Base-by-base conservation (phyloP, 352 stramenopile species). In the Pythium volutum region DNA sequence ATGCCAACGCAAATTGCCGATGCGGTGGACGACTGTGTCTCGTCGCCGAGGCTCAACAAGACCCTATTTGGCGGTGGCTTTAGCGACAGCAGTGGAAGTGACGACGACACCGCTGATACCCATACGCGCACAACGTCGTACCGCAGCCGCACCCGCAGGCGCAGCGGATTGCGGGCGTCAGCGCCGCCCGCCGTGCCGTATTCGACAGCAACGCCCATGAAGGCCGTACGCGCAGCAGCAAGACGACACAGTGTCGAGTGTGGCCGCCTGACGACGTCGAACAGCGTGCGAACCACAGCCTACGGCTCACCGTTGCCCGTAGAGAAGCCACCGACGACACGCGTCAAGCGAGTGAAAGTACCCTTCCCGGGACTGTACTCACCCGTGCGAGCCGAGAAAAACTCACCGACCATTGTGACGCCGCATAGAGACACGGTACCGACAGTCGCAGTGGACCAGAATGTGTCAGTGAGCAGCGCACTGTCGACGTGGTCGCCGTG, bases 31-130 rank as follows among this genome's bases (percentile, higher is more conserved):
- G 48, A 42, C 7, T 42, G 39, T 7, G 33, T n/a, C n/a, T n/a
- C 15, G 31, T 64, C 61, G 14, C 67, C 67, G 20, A 11, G 29
- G 48, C 39, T 70, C 2, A 67, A 22, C 29, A 74, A 70, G 62
- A 63, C 62, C 26, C 54, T 74, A 22, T 74, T 74, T 45, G 31
- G 55, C 12, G 50, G 62, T 12, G 47, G 53, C 14, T 67, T 67
- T 31, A 64, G 48, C 25, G 62, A 56, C 39, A 62, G 46, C 55
- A 62, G 52, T 25, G 58, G 46, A 41, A 54, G 62, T 1, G 53
- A 62, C 14, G 53, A 67, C 42, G 58, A n/a, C 50, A 48, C 55
- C 2, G n/a, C 34, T 9, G 18, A 36, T 46, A 23, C 15, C 12
- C 22, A 41, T 3, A 22, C 15, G 33, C 54, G 48, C 9, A 56